Conservation (phyloP, 2,329 filamentous ascomycete species). For the Botrytis sinoallii region DNA sequence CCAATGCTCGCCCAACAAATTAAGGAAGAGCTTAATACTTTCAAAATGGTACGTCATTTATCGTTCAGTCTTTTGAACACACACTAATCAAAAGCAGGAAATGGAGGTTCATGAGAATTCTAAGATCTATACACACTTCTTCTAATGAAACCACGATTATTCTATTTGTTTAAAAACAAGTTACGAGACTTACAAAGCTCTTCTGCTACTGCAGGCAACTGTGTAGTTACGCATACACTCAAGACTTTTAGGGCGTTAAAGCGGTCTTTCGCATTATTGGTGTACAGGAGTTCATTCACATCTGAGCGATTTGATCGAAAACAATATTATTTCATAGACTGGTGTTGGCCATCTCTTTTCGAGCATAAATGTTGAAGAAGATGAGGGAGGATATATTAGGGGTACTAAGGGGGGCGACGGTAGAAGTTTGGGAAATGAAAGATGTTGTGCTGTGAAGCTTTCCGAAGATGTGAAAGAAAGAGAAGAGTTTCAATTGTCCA, state of each 20-base stretch:
- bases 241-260: constrained; percentile 34
- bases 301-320: constrained; percentile 38
- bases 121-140: constrained; percentile 99
- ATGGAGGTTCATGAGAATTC: constrained; percentile 99
- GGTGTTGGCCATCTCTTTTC: constrained; percentile 34
- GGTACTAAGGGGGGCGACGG: constrained; percentile 19
- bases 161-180: constrained; percentile 20
- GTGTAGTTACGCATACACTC: constrained; percentile 33
- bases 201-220: constrained; percentile 30
- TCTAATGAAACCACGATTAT: constrained; percentile 60
- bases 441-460: constrained; percentile 34
- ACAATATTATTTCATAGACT: constrained; percentile 37
- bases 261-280: constrained; percentile 36
- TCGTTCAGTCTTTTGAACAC: constrained; percentile 16
- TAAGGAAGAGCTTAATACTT: constrained; percentile 98
- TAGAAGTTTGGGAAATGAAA: constrained; percentile 26
- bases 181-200: constrained; percentile 19
- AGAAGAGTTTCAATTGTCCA: constrained; percentile 18
- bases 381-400: constrained; percentile 21
- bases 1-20: constrained; percentile 98
- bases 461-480: constrained; percentile 23
- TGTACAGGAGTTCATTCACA: constrained; percentile 38
- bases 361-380: constrained; percentile 28
- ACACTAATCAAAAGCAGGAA: constrained; percentile 64
- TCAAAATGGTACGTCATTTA: constrained; percentile 81